Conservation (phyloP, 208 protist species). For the Angomonas deanei region DNA sequence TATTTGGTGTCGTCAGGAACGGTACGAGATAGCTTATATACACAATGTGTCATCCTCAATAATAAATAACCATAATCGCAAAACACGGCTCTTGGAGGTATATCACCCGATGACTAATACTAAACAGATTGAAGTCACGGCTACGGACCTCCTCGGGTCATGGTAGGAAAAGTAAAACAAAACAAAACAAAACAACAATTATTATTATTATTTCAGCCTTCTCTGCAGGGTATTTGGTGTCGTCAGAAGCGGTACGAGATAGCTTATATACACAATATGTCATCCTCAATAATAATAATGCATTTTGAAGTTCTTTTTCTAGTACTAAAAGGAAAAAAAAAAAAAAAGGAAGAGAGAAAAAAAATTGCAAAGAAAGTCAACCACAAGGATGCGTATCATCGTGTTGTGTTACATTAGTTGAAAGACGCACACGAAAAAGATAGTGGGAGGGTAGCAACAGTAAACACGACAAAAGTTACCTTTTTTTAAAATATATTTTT, state of each 20-base stretch:
- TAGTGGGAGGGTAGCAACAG: too few relatives aligned
- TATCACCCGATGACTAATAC: neutral
- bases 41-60: neutral
- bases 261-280: neutral
- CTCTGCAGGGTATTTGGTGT: conserved; percentile 2
- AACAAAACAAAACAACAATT: neutral
- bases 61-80: neutral
- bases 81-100: neutral
- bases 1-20: neutral
- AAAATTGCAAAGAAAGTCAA: conserved; percentile 5
- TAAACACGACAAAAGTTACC: too few relatives aligned
- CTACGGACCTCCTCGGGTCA: neutral
- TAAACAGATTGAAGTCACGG: neutral
- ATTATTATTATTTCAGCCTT: conserved; percentile 1
- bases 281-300: neutral
- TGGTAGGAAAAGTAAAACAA: neutral
- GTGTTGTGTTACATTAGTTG: neutral
- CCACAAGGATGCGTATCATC: neutral
- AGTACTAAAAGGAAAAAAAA: conserved; percentile 1
- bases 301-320: neutral
- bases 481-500: conserved; percentile 9
- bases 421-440: too few relatives aligned
- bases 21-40: neutral
- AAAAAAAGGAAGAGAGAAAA: conserved; percentile 4
- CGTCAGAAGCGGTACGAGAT: neutral